These are phyloP conservation scores for Aspergillus costaricaensis DNA, from an alignment of 2,329 filamentous ascomycete species.

Conservation along the genomic window DNA sequence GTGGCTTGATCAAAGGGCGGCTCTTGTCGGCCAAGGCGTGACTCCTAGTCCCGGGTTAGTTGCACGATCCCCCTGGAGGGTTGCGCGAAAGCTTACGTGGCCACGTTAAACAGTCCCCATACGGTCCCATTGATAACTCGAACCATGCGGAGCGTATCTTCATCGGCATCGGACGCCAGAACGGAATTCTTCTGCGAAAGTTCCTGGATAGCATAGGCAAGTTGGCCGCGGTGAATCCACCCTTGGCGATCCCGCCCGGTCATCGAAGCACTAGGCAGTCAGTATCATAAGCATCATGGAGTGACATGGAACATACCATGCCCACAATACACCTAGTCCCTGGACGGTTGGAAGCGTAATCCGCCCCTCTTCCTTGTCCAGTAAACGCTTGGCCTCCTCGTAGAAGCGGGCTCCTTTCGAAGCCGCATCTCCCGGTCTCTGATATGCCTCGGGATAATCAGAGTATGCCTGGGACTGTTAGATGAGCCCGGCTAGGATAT, in stretches of 20 bases:
- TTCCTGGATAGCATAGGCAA: slow-evolving; percentile 28
- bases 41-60: slow-evolving; percentile 22
- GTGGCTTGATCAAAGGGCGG: slow-evolving; percentile 19
- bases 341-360: slow-evolving; percentile 34
- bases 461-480: slow-evolving; percentile 28
- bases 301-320: slow-evolving; percentile 25
- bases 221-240: slow-evolving; percentile 32
- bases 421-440: slow-evolving; percentile 18
- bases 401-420: slow-evolving; percentile 36
- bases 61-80: neutral
- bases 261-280: slow-evolving; percentile 29
- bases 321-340: slow-evolving; percentile 33
- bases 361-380: slow-evolving; percentile 34
- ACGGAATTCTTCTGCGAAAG: slow-evolving; percentile 19
- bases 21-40: slow-evolving; percentile 25
- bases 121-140: slow-evolving; percentile 19
- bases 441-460: slow-evolving; percentile 29
- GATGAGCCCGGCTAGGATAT: neutral
- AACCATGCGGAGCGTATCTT: slow-evolving; percentile 18
- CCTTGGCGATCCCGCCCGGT: slow-evolving; percentile 36
- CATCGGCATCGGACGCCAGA: slow-evolving; percentile 16
- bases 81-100: slow-evolving; percentile 23
- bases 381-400: slow-evolving; percentile 33
- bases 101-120: slow-evolving; percentile 32
- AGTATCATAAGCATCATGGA: neutral